phyloP scores from a whole-genome alignment of 148 eudicot genomes.

The Persicaria tinctoria region DNA sequence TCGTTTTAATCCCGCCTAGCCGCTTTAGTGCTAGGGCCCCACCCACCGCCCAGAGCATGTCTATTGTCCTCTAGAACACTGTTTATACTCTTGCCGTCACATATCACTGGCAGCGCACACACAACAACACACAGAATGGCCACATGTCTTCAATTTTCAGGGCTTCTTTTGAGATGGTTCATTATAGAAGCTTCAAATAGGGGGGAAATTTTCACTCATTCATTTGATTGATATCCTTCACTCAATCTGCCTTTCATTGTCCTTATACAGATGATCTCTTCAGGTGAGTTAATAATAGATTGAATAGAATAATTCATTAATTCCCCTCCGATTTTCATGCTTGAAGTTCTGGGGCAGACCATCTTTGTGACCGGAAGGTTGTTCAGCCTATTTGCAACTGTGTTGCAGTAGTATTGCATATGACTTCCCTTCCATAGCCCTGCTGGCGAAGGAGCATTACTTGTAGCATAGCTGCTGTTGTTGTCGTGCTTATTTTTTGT shows the following conservation, averaged over 20 bases:
- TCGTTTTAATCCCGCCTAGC: too few relatives aligned
- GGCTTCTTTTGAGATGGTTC: not conserved
- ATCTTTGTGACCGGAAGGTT: not conserved
- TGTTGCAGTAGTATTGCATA: not conserved
- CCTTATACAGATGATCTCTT: not conserved
- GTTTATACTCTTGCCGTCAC: too few relatives aligned
- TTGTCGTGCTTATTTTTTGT: too few relatives aligned
- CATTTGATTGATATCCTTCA: not conserved
- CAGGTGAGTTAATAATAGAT: not conserved
- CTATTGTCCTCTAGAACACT: too few relatives aligned
- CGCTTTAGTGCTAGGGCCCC: too few relatives aligned
- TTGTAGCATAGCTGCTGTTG: not conserved
- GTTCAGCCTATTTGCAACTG: not conserved
- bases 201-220: not conserved
- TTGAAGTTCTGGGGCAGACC: not conserved
- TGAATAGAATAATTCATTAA: not conserved
- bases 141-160: not conserved
- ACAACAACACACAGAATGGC: not conserved
- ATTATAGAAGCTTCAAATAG: not conserved
- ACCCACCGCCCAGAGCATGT: too few relatives aligned
- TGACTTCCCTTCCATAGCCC: too few relatives aligned
- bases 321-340: not conserved
- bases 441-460: too few relatives aligned
- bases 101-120: not conserved
- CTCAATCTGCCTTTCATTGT: not conserved